Evolutionary conservation across 2,329 filamentous ascomycete species (phyloP).

Genomic region (Fusarium sp.): DNA sequence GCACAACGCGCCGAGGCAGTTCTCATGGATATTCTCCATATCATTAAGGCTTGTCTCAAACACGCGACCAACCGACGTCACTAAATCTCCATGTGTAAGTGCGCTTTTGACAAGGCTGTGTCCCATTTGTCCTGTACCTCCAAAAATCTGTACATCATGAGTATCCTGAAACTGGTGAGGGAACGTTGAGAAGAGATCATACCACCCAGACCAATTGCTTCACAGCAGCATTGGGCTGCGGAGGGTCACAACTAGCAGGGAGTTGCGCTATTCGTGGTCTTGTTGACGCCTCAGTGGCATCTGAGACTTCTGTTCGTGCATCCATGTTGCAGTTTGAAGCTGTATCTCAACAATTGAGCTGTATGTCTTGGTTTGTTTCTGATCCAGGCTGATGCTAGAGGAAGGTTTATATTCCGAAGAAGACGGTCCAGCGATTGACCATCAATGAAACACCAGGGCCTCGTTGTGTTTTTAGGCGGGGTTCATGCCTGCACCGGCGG

Average conservation of each 20-base stretch:
- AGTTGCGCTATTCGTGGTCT: conserved; percentile 63
- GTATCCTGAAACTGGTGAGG: background rate
- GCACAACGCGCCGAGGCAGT: conserved; percentile 84
- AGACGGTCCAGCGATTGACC: background rate
- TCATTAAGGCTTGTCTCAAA: conserved; percentile 78
- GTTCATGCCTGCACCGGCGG: conserved; percentile 11
- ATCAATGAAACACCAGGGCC: conserved; percentile 23
- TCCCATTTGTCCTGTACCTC: conserved; percentile 97
- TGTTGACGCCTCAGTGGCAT: conserved; percentile 42
- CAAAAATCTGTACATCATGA: conserved; percentile 74
- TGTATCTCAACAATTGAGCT: background rate
- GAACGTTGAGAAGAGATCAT: conserved; percentile 34
- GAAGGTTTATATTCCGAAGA: conserved; percentile 8
- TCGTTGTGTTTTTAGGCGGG: conserved; percentile 18
- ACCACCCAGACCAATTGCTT: conserved; percentile 91
- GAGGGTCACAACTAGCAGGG: conserved; percentile 87
- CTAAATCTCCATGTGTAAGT: conserved; percentile 82
- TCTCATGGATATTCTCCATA: conserved; percentile 77
- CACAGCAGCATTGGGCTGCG: conserved; percentile 73
- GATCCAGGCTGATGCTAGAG: conserved; percentile 4
- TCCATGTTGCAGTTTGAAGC: conserved; percentile 38
- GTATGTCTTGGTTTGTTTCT: background rate
- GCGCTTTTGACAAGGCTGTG: conserved; percentile 87
- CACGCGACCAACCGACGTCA: conserved; percentile 85
- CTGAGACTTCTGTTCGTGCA: conserved; percentile 41